Evolutionary conservation across 208 protist genomes (phyloP).

Genomic region (Wallacemonas collosoma): DNA sequence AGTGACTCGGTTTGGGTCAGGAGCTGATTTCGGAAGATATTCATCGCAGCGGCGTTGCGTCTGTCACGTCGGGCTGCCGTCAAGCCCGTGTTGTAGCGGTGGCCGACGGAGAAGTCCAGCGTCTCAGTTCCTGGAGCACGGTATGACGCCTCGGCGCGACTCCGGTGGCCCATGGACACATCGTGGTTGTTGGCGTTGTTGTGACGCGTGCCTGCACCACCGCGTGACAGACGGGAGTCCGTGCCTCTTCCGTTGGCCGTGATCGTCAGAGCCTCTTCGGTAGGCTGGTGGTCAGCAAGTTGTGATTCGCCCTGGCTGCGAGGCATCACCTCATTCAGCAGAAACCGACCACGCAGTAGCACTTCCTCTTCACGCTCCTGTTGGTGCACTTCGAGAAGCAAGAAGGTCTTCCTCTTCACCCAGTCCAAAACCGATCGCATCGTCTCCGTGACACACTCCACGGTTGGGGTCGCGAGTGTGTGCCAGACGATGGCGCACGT

Average conservation of each 20-base stretch:
- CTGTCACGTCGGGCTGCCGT: neutral
- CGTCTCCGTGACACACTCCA: conserved; percentile 38
- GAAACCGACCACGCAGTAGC: conserved; percentile 64
- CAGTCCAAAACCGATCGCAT: conserved; percentile 50
- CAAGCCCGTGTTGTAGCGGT: conserved; percentile 19
- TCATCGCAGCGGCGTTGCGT: conserved; percentile 13
- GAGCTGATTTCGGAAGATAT: conserved; percentile 39
- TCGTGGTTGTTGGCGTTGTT: neutral
- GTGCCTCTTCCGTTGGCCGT: neutral
- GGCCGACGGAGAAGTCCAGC: conserved; percentile 36
- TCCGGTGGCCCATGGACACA: conserved; percentile 24
- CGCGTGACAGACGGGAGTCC: conserved; percentile 11
- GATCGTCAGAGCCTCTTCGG: conserved; percentile 60
- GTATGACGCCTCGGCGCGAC: conserved; percentile 24
- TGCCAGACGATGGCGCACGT: conserved; percentile 54
- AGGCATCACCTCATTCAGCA: conserved; percentile 72
- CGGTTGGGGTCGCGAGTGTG: conserved; percentile 23
- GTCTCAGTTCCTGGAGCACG: conserved; percentile 18
- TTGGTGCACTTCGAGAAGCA: conserved; percentile 85
- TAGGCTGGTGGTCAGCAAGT: conserved; percentile 67
- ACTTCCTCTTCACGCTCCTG: conserved; percentile 65
- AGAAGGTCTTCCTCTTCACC: conserved; percentile 66
- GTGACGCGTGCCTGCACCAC: conserved; percentile 4
- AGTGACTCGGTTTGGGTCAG: conserved; percentile 46
- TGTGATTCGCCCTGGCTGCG: conserved; percentile 49